Evolutionary conservation across 2,329 filamentous ascomycete species (phyloP).

Genomic region (Harringtonia lauricola): DNA sequence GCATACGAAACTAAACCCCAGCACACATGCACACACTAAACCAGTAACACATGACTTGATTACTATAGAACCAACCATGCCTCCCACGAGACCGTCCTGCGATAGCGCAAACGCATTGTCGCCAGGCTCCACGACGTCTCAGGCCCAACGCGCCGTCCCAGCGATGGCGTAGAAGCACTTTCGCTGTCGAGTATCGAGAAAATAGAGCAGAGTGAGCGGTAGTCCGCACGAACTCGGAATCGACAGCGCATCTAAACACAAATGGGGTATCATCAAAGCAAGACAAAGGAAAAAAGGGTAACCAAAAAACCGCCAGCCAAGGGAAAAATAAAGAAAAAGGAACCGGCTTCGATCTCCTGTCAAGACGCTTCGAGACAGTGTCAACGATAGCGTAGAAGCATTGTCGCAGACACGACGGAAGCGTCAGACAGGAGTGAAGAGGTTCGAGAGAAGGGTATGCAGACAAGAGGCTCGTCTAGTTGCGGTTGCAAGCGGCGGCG

Average conservation of each 20-base stretch:
- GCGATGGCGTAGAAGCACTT: conserved; percentile 46
- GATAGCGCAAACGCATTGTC: conserved; percentile 15
- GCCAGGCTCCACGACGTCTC: conserved; percentile 10
- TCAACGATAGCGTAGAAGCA: conserved; percentile 28
- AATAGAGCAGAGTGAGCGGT: neutral
- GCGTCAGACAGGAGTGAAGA: neutral
- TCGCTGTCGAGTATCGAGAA: conserved; percentile 38
- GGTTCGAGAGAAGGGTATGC: neutral
- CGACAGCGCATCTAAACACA: conserved; percentile 42
- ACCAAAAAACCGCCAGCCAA: conserved; percentile 7
- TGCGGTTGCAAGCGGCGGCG: too few relatives aligned
- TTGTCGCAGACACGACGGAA: conserved; percentile 18
- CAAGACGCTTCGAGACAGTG: neutral
- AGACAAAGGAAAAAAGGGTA: conserved; percentile 12
- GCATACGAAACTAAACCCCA: too few relatives aligned
- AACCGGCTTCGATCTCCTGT: neutral
- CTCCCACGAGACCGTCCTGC: conserved; percentile 13
- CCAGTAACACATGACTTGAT: too few relatives aligned
- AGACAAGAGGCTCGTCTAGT: too few relatives aligned
- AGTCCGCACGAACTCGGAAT: conserved; percentile 11
- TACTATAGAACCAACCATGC: neutral
- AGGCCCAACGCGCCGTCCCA: conserved; percentile 28
- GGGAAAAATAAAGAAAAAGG: too few relatives aligned
- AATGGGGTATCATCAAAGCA: conserved; percentile 37
- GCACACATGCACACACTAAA: too few relatives aligned